Percentiles rank a stretch among this genome's conserved stretches.
Evolutionary conservation across 257 asterid genomes (phyloP).

Genomic region (Penstemon newberryi): DNA sequence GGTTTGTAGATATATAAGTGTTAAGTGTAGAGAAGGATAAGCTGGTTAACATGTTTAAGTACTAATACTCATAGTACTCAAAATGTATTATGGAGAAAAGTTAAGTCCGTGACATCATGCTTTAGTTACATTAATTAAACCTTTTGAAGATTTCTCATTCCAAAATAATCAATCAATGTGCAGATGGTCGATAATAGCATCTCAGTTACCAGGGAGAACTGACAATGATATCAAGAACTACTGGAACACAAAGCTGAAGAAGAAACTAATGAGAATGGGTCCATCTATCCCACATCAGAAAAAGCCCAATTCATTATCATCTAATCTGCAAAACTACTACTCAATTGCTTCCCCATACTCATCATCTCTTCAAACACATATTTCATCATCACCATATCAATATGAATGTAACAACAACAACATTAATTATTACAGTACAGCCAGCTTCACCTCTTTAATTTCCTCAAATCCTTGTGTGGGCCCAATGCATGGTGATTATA

Average conservation of each 20-base stretch:
- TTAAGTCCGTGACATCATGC: too few relatives aligned
- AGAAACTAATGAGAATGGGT: conserved; percentile 42
- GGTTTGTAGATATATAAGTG: too few relatives aligned
- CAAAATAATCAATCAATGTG: neutral
- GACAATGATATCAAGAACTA: conserved; percentile 88
- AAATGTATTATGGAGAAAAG: too few relatives aligned
- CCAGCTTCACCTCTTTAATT: conserved; percentile 12
- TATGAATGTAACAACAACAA: neutral
- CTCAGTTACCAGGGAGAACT: conserved; percentile 77
- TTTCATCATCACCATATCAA: conserved; percentile 16
- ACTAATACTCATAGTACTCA: too few relatives aligned
- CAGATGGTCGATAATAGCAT: conserved; percentile 82
- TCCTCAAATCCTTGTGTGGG: conserved; percentile 20
- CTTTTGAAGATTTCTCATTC: too few relatives aligned
- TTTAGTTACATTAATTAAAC: too few relatives aligned
- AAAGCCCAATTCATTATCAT: conserved; percentile 22
- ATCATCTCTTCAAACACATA: conserved; percentile 20
- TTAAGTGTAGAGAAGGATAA: too few relatives aligned
- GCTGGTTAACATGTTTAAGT: too few relatives aligned
- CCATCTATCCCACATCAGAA: conserved; percentile 32
- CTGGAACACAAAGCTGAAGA: conserved; percentile 94
- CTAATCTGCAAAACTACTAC: conserved; percentile 25
- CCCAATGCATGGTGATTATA: conserved; percentile 19
- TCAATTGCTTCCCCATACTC: conserved; percentile 21
- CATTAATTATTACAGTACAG: neutral